phyloP scores from a whole-genome alignment of 2,329 filamentous ascomycete genomes.

The Ceratocystis lukuohia region DNA sequence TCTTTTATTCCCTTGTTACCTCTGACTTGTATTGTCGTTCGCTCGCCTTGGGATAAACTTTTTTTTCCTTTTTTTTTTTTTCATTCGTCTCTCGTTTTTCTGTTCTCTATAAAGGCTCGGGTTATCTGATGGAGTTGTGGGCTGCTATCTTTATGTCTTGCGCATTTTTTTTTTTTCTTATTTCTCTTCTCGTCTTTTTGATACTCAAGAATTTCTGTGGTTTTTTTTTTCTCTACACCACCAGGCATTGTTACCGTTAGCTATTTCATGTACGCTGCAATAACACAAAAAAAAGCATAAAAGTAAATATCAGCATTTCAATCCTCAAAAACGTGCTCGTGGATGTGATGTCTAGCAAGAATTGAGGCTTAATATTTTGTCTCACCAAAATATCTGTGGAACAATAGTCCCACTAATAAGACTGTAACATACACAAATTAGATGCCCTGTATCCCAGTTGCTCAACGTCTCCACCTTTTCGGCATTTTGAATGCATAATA shows the following conservation, averaged over 20 bases:
- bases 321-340: not conserved
- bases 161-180: not conserved
- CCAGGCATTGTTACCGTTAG: not conserved
- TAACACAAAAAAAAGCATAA: not conserved
- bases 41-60: slow-evolving; percentile 7
- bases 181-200: not conserved
- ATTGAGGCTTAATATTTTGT: not conserved
- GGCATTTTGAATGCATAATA: not conserved
- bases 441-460: not conserved
- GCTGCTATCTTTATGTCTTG: not conserved
- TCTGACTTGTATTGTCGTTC: not conserved
- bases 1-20: slow-evolving; percentile 7
- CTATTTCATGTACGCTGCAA: not conserved
- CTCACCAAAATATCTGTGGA: not conserved
- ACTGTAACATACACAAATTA: not conserved
- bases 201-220: slow-evolving; percentile 1
- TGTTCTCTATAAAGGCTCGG: slow-evolving; percentile 5
- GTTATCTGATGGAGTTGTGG: slow-evolving; percentile 9
- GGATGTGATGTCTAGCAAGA: not conserved
- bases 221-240: not conserved
- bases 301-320: not conserved
- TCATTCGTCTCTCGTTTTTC: slow-evolving; percentile 2
- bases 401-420: not conserved
- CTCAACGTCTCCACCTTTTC: not conserved
- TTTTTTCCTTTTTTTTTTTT: not conserved